Conservation (phyloP, 805 yeast genomes). For the Ascoidea tarda region DNA sequence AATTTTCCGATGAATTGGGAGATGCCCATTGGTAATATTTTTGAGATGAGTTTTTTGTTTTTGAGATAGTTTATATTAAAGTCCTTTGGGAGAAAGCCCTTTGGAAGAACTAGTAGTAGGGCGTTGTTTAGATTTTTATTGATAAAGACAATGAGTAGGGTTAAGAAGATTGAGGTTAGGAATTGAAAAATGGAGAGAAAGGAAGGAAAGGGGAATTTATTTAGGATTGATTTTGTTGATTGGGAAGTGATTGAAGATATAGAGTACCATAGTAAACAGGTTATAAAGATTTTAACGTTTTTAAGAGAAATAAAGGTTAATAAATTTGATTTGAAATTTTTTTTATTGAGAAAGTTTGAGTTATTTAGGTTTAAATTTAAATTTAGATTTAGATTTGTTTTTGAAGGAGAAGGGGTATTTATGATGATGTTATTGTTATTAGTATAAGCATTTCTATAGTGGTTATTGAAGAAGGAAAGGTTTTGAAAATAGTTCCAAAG, state of each 20-base stretch:
- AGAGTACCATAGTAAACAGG: conserved; percentile 24
- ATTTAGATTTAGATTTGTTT: no score
- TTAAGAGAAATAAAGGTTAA: conserved; percentile 15
- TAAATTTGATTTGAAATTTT: no score
- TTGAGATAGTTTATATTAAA: not conserved
- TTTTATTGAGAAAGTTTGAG: no score
- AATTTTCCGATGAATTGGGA: conserved; percentile 90
- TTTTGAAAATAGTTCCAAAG: not conserved
- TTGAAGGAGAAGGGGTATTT: no score
- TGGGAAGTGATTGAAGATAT: conserved; percentile 26
- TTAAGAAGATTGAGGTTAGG: conserved; percentile 17
- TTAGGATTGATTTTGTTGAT: conserved; percentile 20
- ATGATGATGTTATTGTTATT: no score
- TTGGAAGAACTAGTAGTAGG: not conserved
- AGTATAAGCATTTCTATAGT: no score
- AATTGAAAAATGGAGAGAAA: conserved; percentile 24
- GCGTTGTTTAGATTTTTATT: conserved; percentile 4
- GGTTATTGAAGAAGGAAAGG: no score
- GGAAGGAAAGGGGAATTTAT: conserved; percentile 21
- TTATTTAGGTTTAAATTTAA: no score
- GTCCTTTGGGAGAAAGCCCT: not conserved
- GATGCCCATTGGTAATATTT: conserved; percentile 86
- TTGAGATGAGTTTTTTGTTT: conserved; percentile 30
- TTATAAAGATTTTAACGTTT: conserved; percentile 16
- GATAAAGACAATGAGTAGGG: conserved; percentile 16